Conservation (phyloP, 345 rosid species). For the Sisymbrium irio region DNA sequence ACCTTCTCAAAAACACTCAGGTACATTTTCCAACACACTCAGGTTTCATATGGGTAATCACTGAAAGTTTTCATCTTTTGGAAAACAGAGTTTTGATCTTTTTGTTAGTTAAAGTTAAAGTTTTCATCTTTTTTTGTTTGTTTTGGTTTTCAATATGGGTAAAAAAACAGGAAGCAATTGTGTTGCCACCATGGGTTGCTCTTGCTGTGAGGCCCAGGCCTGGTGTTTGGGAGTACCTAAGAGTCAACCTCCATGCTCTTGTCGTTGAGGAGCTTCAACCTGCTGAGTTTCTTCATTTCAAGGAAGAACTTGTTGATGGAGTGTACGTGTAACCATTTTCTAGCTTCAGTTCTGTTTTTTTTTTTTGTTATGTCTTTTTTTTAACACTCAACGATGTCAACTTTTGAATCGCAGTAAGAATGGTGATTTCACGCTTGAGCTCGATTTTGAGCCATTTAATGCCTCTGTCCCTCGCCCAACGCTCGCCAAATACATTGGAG, state of each 20-base stretch:
- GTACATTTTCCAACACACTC: slow-evolving; percentile 30
- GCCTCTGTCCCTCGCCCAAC: slow-evolving; percentile 93
- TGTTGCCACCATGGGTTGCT: slow-evolving; percentile 85
- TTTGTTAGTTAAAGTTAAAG: not conserved
- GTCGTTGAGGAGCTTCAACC: slow-evolving; percentile 75
- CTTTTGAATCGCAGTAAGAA: slow-evolving; percentile 50
- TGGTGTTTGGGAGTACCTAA: slow-evolving; percentile 92
- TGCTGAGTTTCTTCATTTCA: slow-evolving; percentile 82
- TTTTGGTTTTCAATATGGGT: not conserved
- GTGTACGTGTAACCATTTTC: slow-evolving; percentile 41
- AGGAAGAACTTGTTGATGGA: slow-evolving; percentile 97
- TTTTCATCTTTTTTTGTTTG: not conserved
- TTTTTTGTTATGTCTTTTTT: not conserved
- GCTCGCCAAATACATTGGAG: slow-evolving; percentile 78
- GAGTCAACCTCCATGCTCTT: slow-evolving; percentile 78
- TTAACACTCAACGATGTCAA: not conserved
- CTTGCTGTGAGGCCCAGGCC: slow-evolving; percentile 95
- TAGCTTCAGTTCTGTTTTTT: not conserved
- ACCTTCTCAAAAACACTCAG: slow-evolving; percentile 74
- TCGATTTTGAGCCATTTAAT: slow-evolving; percentile 93
- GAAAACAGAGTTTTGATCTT: not conserved
- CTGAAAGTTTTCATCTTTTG: not conserved
- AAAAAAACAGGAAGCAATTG: slow-evolving; percentile 73
- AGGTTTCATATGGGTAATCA: not conserved
- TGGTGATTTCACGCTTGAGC: slow-evolving; percentile 80